phyloP scores from a whole-genome alignment of 75 land plant species.

The Adiantum capillusveneris region DNA sequence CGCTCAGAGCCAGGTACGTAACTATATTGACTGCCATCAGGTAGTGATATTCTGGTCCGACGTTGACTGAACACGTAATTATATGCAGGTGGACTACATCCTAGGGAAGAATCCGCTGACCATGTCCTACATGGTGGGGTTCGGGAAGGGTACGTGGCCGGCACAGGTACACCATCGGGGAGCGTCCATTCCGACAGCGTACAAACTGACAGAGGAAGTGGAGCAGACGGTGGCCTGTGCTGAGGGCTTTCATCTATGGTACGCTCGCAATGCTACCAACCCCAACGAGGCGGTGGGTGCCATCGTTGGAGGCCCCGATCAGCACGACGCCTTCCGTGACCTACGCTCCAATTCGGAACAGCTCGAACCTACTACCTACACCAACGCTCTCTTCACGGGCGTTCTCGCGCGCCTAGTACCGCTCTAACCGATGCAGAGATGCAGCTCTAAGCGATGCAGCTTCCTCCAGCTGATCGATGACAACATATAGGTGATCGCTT shows the following conservation, averaged over 20 bases:
- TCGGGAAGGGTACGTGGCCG: constrained; percentile 27
- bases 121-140: constrained; percentile 53
- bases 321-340: constrained; percentile 26
- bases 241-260: constrained; percentile 11
- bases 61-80: no score
- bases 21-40: no score
- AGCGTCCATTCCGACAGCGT: constrained; percentile 26
- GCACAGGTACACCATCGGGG: constrained; percentile 39
- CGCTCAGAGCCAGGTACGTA: no score
- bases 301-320: constrained; percentile 35
- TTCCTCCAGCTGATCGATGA: no score
- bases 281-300: constrained; percentile 38
- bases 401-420: no score
- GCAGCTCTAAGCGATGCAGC: no score
- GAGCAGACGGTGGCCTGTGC: background rate
- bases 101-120: constrained; percentile 45
- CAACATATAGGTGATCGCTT: no score
- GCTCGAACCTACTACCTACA: constrained; percentile 37
- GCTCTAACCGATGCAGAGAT: no score
- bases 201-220: background rate
- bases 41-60: no score
- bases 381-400: constrained; percentile 33
- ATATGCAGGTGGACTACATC: constrained; percentile 53
- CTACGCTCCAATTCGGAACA: constrained; percentile 26
- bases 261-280: constrained; percentile 13